Evolutionary conservation across 495 filamentous ascomycete genomes (phyloP), one percentile per base, ranked within the genome.

Genomic region (Penicillium riverlandense): DNA sequence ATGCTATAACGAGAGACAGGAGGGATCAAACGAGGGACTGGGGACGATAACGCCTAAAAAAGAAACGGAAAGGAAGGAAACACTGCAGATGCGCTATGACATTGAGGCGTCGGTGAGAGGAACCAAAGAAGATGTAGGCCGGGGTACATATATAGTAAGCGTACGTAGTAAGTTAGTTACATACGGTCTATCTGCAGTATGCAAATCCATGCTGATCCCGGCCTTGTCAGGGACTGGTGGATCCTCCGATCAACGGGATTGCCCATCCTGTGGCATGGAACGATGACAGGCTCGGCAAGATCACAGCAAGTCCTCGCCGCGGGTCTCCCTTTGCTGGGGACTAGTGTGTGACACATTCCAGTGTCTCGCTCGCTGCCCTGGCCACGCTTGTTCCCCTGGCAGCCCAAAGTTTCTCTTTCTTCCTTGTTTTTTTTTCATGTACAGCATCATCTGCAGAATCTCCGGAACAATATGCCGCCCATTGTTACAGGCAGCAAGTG

Each of bases 261-360:
- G 22, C 22, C 22, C 22, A 22, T 47, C 50, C 54, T 57, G 37
- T 55, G 57, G 57, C 57, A 60, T 60, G 54, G 44, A 40, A 40
- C 36, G 49, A 43, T 51, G 54, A 51, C 44, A 58, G 50, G 44
- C 44, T 53, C 44, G 47, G 44, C 14, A 54, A 27, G 14, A 45
- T 54, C 22, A 22, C 2, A 6, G 22, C 22, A 22, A 22, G 22
- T 22, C 22, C 22, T 22, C 0, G 22, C 22, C 22, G 22, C 22
- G 3, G 22, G 1, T 34, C n/a, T 53, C 53, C 57, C 53, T 49
- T 54, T 49, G 34, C 35, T 48, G 13, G 35, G 48, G 10, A 10
- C n/a, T 34, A 12, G 32, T 44, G 43, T 54, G 53, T 59, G 57
- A 60, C 54, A 55, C 57, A 59, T 59, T 57, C 53, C 48, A 55